Conservation (phyloP, 75 land plant genomes). For the Pinus albicaulis region DNA sequence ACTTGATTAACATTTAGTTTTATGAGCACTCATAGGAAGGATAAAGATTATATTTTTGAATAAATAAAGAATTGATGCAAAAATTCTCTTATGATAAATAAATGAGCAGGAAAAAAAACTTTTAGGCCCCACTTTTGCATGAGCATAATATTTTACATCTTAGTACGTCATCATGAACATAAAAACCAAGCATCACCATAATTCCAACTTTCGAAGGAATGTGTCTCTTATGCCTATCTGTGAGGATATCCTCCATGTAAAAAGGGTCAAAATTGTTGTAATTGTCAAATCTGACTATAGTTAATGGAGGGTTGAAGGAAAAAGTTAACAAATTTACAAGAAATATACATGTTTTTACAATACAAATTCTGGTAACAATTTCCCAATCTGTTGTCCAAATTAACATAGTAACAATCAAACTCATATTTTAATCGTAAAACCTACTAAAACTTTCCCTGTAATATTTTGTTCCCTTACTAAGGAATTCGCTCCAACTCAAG, state of each 20-base stretch:
- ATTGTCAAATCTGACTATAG: slow-evolving; percentile 64
- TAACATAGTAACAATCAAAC: slow-evolving; percentile 44
- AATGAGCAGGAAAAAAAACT: background rate
- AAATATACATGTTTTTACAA: slow-evolving; percentile 80
- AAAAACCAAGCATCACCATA: slow-evolving; percentile 81
- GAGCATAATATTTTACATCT: slow-evolving; percentile 66
- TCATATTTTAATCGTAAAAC: slow-evolving; percentile 83
- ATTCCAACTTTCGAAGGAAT: slow-evolving; percentile 44
- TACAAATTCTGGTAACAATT: slow-evolving; percentile 71
- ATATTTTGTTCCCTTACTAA: slow-evolving; percentile 64
- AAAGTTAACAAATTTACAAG: slow-evolving; percentile 78
- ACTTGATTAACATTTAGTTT: background rate
- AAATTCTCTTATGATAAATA: no score
- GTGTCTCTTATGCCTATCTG: slow-evolving; percentile 29
- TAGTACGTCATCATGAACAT: slow-evolving; percentile 56
- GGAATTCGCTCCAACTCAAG: slow-evolving; percentile 77
- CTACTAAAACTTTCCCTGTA: slow-evolving; percentile 77
- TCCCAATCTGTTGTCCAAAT: slow-evolving; percentile 67
- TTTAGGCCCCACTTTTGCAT: slow-evolving; percentile 23
- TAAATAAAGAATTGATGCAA: no score
- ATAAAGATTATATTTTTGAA: no score
- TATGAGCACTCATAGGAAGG: no score
- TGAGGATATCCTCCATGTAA: slow-evolving; percentile 74
- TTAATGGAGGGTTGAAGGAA: slow-evolving; percentile 64
- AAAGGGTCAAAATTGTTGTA: slow-evolving; percentile 54